Evolutionary conservation across 2,329 filamentous ascomycete species (phyloP), one percentile per base, ranked within the genome.

Genomic region (Huntiella abstrusa): DNA sequence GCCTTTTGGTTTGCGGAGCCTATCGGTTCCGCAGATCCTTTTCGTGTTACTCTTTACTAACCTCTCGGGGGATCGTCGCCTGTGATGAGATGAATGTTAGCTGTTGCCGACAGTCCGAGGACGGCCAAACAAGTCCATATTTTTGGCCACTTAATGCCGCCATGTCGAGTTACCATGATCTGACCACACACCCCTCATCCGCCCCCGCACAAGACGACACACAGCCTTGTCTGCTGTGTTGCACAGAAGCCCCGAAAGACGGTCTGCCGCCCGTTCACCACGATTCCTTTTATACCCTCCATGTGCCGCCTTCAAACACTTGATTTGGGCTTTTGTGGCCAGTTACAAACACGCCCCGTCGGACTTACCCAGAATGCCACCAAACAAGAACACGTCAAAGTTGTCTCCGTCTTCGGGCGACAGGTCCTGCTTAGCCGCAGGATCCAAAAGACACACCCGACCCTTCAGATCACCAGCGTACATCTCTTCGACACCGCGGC

Each of bases 311-410:
- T 28, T 28, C 22, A 28, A 28, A 28, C 22, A 28, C 22, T 28
- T 28, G 22, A 28, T 28, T 8, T 32, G 7, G 16, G 22, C 6
- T 8, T 28, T 28, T 28, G 22, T 28, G 22, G 8, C 8, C 22
- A 28, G 22, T 28, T 15, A 33, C 17, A 8, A 33, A 34, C 13
- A 34, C 28, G n/a, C 34, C 22, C 13, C 34, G 15, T 36, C 34
- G 32, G 46, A 60, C 68, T 57, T 67, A 91, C 86, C 91, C 52
- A 98, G 66, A 56, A 98, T 98, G 11, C 91, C 91, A 40, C 91
- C 91, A 64, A 98, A 98, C 40, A 98, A 65, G 59, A 96, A 98
- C 7, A 83, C 80, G 56, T 93, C 84, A 62, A 98, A 98, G 2
- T 60, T 64, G 33, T 83, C 75, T 16, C 77, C 83, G 63, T 98